Percentiles rank a stretch among this genome's conserved stretches.
phyloP scores from a whole-genome alignment of 148 eudicot genomes.

The Talinum fruticosum region DNA sequence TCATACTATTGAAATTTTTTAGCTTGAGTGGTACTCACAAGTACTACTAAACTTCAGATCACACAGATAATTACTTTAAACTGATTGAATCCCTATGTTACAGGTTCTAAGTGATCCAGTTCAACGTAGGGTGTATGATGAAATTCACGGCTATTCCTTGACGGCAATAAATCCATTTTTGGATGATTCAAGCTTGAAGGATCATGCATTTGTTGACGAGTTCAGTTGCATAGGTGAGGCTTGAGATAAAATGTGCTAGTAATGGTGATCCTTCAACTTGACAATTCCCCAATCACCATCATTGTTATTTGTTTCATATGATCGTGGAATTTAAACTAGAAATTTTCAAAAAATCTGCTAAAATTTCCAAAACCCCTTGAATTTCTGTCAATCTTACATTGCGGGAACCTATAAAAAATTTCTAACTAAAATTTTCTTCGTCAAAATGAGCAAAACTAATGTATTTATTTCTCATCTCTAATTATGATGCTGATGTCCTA shows the following conservation, averaged over 20 bases:
- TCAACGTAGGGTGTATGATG: conserved; percentile 90
- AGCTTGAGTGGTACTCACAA: neutral
- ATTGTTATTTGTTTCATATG: neutral
- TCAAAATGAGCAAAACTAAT: neutral
- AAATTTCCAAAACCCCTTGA: neutral
- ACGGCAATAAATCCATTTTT: conserved; percentile 84
- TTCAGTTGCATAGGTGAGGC: conserved; percentile 92
- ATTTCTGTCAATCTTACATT: neutral
- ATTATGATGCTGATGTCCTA: no score
- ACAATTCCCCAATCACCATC: neutral
- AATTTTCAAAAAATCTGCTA: neutral
- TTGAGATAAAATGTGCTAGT: neutral
- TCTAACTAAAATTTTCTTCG: neutral
- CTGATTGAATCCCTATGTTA: conserved; percentile 10
- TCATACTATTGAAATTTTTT: neutral
- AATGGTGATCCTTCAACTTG: neutral
- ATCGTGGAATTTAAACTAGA: neutral
- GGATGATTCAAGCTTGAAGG: conserved; percentile 73
- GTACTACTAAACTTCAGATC: neutral
- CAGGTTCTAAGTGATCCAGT: conserved; percentile 96
- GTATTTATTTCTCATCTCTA: neutral
- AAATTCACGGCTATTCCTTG: conserved; percentile 89
- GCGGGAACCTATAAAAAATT: no score
- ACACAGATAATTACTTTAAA: neutral
- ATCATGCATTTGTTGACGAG: conserved; percentile 94